These are phyloP conservation scores for Suillus discolor DNA, from an alignment of 768 basidiomycete genomes.

Conservation along the genomic window DNA sequence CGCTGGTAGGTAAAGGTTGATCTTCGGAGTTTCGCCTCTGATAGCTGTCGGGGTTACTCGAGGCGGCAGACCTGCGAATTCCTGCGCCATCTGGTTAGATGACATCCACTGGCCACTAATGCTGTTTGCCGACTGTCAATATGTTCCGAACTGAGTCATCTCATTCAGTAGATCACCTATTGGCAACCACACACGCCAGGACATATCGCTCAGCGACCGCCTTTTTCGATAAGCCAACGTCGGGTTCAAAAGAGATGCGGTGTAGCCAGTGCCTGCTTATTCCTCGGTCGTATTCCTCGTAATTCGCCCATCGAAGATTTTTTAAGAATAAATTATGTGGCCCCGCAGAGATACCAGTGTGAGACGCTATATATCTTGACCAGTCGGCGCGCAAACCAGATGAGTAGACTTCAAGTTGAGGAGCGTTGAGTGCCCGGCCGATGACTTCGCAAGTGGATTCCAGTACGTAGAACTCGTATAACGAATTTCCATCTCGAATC, in stretches of 20 bases:
- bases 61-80: constrained; percentile 55
- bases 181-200: constrained; percentile 70
- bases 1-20: constrained; percentile 70
- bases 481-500: constrained; percentile 22
- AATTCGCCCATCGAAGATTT: constrained; percentile 63
- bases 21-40: constrained; percentile 24
- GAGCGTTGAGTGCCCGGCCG: constrained; percentile 38
- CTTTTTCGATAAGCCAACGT: constrained; percentile 42
- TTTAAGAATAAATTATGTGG: constrained; percentile 32
- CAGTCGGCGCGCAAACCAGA: constrained; percentile 59
- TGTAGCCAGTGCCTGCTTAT: constrained; percentile 69
- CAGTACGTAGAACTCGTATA: constrained; percentile 55
- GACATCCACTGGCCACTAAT: constrained; percentile 74
- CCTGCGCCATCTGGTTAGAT: constrained; percentile 69
- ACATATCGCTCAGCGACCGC: constrained; percentile 64
- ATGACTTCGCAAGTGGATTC: constrained; percentile 77
- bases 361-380: constrained; percentile 53
- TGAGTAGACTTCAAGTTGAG: constrained; percentile 3
- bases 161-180: constrained; percentile 49
- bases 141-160: background rate
- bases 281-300: constrained; percentile 69
- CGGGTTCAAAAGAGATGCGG: constrained; percentile 45
- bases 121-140: constrained; percentile 36
- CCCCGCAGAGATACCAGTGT: background rate
- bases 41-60: constrained; percentile 11